phyloP scores from a whole-genome alignment of 2,329 filamentous ascomycete genomes.

The Diplodia corticola region DNA sequence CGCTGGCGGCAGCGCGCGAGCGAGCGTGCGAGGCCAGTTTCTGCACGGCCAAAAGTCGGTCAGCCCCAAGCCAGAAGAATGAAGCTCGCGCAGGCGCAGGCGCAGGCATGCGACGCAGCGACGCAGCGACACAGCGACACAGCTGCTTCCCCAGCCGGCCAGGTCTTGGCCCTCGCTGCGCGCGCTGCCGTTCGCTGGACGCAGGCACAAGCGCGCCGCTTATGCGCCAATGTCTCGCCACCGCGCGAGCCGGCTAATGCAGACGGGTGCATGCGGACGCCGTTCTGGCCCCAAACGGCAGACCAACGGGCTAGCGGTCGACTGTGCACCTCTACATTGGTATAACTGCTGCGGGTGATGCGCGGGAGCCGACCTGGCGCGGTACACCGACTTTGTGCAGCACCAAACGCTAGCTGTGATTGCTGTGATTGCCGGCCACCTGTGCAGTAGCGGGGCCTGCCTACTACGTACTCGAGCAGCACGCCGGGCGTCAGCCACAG shows the following conservation, averaged over 20 bases:
- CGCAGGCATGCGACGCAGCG: conserved; percentile 15
- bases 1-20: neutral
- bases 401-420: neutral
- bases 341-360: neutral
- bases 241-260: conserved; percentile 21
- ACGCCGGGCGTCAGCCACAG: conserved; percentile 3
- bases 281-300: conserved; percentile 14
- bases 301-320: conserved; percentile 8
- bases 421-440: neutral
- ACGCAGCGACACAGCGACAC: conserved; percentile 17
- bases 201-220: conserved; percentile 16
- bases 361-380: neutral
- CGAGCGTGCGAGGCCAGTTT: neutral
- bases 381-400: conserved; percentile 18
- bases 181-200: conserved; percentile 15
- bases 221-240: conserved; percentile 19
- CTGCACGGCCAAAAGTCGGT: conserved; percentile 6
- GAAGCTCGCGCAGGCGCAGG: neutral
- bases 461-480: neutral
- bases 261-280: conserved; percentile 9
- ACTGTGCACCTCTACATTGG: neutral
- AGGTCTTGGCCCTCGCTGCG: neutral
- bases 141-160: neutral
- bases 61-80: neutral
- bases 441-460: conserved; percentile 10